Evolutionary conservation across 164 flowering plant genomes (phyloP).

Genomic region (Aristolochia californica): DNA sequence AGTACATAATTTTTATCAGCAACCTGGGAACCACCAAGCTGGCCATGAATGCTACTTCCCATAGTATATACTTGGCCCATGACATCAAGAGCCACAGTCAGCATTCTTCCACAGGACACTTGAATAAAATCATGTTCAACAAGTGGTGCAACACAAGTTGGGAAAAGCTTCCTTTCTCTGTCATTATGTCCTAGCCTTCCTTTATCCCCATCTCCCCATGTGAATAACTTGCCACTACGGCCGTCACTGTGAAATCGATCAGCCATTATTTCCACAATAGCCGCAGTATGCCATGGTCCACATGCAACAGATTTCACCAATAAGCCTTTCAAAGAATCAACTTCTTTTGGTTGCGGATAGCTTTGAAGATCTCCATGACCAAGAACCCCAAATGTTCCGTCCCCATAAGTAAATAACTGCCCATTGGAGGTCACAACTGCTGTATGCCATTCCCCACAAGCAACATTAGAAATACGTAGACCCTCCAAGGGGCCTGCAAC

Average conservation of each 20-base stretch:
- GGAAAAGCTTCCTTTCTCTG: constrained; percentile 37
- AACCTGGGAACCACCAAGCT: constrained; percentile 45
- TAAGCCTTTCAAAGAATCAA: constrained; percentile 47
- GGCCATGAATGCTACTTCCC: constrained; percentile 55
- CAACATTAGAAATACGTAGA: constrained; percentile 26
- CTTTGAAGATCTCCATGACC: constrained; percentile 54
- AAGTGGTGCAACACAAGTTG: constrained; percentile 50
- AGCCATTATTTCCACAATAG: constrained; percentile 41
- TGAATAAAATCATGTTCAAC: constrained; percentile 49
- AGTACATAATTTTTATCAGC: constrained; percentile 34
- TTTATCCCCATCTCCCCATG: constrained; percentile 77
- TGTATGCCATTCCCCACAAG: constrained; percentile 75
- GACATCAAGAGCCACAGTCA: constrained; percentile 50
- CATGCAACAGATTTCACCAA: constrained; percentile 53
- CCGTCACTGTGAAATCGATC: constrained; percentile 20
- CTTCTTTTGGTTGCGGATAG: constrained; percentile 45
- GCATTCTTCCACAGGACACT: constrained; percentile 53
- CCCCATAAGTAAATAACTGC: constrained; percentile 58
- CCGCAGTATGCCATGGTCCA: constrained; percentile 76
- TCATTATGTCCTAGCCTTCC: constrained; percentile 55
- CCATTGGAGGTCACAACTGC: constrained; percentile 49
- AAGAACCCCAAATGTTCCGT: constrained; percentile 73
- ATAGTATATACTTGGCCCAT: constrained; percentile 48
- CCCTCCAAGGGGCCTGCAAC: constrained; percentile 38
- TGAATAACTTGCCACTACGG: constrained; percentile 42